Evolutionary conservation across 305 asterid species (phyloP).

Genomic region (Fraxinus paxiana): DNA sequence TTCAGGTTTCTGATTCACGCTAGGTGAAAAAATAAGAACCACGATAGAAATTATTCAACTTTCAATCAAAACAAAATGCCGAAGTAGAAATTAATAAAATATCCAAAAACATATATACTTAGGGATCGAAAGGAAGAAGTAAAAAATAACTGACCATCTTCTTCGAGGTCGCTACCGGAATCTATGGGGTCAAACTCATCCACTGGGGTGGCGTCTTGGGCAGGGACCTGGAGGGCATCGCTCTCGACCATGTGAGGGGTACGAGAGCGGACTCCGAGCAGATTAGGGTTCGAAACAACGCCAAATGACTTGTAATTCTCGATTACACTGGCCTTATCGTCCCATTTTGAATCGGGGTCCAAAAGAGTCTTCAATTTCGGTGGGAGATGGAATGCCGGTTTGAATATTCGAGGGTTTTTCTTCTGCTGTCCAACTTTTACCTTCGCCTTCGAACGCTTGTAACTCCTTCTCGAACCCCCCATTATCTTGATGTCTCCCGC

Average conservation of each 20-base stretch:
- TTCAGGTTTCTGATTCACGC: background rate
- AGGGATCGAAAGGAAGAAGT: background rate
- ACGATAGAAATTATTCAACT: background rate
- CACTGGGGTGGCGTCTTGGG: constrained; percentile 31
- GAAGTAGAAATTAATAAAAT: background rate
- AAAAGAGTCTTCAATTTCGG: constrained; percentile 66
- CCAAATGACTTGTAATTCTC: constrained; percentile 90
- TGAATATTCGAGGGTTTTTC: constrained; percentile 70
- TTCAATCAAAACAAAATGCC: background rate
- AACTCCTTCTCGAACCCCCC: constrained; percentile 93
- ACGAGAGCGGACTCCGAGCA: constrained; percentile 77
- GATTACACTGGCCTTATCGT: constrained; percentile 74
- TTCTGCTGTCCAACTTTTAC: constrained; percentile 75
- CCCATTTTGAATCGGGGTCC: constrained; percentile 68
- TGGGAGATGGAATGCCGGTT: constrained; percentile 85
- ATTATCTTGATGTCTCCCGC: constrained; percentile 27
- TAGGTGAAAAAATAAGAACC: background rate
- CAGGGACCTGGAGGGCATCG: constrained; percentile 70
- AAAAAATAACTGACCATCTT: constrained; percentile 59
- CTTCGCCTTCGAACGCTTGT: constrained; percentile 70
- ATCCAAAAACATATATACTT: background rate
- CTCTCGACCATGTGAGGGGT: constrained; percentile 66
- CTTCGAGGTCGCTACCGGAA: constrained; percentile 91
- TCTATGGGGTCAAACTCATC: constrained; percentile 59
- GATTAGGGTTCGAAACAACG: constrained; percentile 83